Evolutionary conservation across 148 eudicot genomes (phyloP).

Genomic region (Rhododendron griersonianum): DNA sequence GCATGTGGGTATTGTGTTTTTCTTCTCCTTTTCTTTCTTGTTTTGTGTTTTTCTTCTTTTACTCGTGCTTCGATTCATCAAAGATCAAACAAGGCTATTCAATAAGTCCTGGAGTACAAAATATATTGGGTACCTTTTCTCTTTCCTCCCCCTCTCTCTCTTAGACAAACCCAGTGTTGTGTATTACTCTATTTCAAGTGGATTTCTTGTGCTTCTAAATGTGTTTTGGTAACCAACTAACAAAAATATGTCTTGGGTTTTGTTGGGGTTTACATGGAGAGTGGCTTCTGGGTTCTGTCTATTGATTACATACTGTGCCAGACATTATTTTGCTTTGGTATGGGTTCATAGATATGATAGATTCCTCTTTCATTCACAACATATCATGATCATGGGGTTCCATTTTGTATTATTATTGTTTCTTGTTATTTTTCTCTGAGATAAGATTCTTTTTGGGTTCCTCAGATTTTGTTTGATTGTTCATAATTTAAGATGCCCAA

Average conservation of each 20-base stretch:
- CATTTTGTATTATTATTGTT: constrained; percentile 19
- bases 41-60: background rate
- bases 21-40: background rate
- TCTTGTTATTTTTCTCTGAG: constrained; percentile 24
- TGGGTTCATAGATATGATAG: background rate
- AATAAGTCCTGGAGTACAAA: background rate
- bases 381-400: constrained; percentile 15
- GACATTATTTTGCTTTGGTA: background rate
- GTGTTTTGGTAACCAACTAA: background rate
- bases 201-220: constrained; percentile 21
- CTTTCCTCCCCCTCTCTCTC: background rate
- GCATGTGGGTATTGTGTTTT: background rate
- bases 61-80: constrained; percentile 6
- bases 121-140: background rate
- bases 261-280: constrained; percentile 47
- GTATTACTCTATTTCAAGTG: constrained; percentile 9
- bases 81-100: background rate
- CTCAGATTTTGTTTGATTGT: constrained; percentile 32
- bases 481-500: constrained; percentile 9
- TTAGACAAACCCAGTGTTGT: background rate
- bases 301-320: constrained; percentile 15
- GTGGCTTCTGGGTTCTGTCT: constrained; percentile 47
- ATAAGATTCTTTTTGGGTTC: constrained; percentile 45
- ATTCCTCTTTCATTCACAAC: constrained; percentile 12
- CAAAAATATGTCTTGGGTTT: constrained; percentile 35